phyloP scores from a whole-genome alignment of 2,329 filamentous ascomycete species.

The Penicillium sp. region DNA sequence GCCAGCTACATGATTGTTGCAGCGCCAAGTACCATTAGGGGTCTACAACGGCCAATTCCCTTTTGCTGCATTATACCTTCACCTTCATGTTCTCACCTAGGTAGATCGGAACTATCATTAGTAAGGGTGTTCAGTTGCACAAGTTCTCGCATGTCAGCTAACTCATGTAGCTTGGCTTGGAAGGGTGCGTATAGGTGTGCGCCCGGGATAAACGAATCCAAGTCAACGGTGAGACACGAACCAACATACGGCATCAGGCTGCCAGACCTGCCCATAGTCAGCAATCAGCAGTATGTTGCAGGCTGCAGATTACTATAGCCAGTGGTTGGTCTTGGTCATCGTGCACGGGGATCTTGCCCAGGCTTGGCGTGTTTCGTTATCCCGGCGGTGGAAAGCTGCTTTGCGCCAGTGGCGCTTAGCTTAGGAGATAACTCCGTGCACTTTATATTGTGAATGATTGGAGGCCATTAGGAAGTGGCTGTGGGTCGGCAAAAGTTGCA shows the following conservation, averaged over 20 bases:
- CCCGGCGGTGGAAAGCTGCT: conserved; percentile 48
- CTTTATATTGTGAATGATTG: conserved; percentile 29
- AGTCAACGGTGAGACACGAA: neutral
- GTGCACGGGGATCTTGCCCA: conserved; percentile 35
- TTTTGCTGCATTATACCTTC: conserved; percentile 50
- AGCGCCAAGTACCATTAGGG: conserved; percentile 59
- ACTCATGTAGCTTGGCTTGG: conserved; percentile 61
- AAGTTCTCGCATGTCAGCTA: conserved; percentile 61
- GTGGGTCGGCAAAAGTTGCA: neutral
- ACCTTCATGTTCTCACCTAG: conserved; percentile 55
- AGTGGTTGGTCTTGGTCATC: conserved; percentile 56
- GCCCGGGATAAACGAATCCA: neutral
- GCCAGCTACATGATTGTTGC: conserved; percentile 57
- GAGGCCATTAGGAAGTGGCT: conserved; percentile 25
- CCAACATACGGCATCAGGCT: conserved; percentile 25
- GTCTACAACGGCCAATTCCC: conserved; percentile 58
- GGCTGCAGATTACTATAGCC: conserved; percentile 52
- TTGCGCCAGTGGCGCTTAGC: conserved; percentile 48
- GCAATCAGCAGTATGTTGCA: conserved; percentile 46
- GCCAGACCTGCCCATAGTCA: conserved; percentile 45
- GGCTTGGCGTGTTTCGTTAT: conserved; percentile 45
- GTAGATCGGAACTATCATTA: conserved; percentile 55
- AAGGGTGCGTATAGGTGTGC: conserved; percentile 48
- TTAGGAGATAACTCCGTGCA: conserved; percentile 28
- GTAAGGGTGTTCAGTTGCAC: conserved; percentile 49